Conservation (phyloP, 495 filamentous ascomycete species). For the Lindgomyces ingoldianus region DNA sequence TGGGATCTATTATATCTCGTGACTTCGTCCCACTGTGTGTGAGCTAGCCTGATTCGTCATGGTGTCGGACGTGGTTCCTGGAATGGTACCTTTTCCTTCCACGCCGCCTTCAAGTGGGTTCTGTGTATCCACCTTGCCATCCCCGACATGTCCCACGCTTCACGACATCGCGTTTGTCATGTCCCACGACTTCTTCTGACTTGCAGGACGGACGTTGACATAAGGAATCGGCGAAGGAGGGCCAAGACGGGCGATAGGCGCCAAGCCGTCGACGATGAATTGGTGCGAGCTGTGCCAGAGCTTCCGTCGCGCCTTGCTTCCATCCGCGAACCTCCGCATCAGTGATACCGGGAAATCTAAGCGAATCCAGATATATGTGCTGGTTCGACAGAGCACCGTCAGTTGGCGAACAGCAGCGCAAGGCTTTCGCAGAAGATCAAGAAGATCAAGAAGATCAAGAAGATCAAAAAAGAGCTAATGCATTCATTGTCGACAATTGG, state of each 20-base stretch:
- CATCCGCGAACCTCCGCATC: neutral
- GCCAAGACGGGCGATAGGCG: conserved; percentile 8
- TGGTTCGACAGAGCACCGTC: neutral
- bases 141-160: neutral
- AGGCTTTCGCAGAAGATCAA: neutral
- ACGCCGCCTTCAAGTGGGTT: neutral
- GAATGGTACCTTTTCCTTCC: neutral
- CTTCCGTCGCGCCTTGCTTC: neutral
- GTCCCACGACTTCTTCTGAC: neutral
- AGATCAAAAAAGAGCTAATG: neutral
- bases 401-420: neutral
- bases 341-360: neutral
- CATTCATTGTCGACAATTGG: neutral
- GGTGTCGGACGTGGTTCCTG: neutral
- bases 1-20: neutral
- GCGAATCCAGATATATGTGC: neutral
- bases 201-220: neutral
- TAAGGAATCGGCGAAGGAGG: neutral
- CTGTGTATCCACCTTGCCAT: neutral
- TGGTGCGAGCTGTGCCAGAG: neutral
- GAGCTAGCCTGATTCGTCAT: neutral
- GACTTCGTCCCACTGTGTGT: neutral
- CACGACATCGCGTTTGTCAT: neutral
- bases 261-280: conserved; percentile 2
- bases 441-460: neutral